Evolutionary conservation across 2,329 filamentous ascomycete genomes (phyloP), one percentile per base, ranked within the genome.

Genomic region (Sporothrix brunneoviolacea): DNA sequence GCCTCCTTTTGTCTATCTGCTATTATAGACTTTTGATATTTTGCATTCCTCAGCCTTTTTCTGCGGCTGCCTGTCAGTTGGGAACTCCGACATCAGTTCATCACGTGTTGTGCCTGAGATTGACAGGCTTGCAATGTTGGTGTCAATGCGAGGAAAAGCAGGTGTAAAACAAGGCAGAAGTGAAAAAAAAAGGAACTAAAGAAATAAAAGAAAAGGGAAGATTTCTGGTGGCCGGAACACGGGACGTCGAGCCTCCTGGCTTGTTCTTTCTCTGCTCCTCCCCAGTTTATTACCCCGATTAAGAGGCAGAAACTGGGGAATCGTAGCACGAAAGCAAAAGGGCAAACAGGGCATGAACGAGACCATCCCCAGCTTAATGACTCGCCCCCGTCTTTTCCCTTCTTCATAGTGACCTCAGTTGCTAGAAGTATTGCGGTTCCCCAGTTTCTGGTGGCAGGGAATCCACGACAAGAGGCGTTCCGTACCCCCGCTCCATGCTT

Each of bases 291-390:
- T 10, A 28, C 24, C 33, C 35, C 33, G 22, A 46, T n/a, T n/a
- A n/a, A n/a, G n/a, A n/a, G n/a, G n/a, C n/a, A n/a, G n/a, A n/a
- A n/a, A n/a, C n/a, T n/a, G n/a, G n/a, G n/a, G n/a, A n/a, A n/a
- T n/a, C n/a, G n/a, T n/a, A n/a, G n/a, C n/a, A n/a, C n/a, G 33
- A 30, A 27, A 12, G 32, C 10, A 28, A 28, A 28, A 32, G n/a
- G 12, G 19, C 30, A 45, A 10, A 8, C 8, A 18, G 8, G 27
- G 47, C 47, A 49, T 49, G 38, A 43, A 42, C 39, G 13, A 19
- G 47, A 42, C 43, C 47, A 19, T 22, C 47, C 30, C 28, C 38
- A 42, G 27, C 19, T 43, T 49, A 38, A 43, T 37, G 38, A 32
- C 9, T n/a, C 18, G 15, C 24, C n/a, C 39, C n/a, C 7, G 2